Base-by-base conservation (phyloP, 495 filamentous ascomycete species). In the Penicillium egyptiacum region DNA sequence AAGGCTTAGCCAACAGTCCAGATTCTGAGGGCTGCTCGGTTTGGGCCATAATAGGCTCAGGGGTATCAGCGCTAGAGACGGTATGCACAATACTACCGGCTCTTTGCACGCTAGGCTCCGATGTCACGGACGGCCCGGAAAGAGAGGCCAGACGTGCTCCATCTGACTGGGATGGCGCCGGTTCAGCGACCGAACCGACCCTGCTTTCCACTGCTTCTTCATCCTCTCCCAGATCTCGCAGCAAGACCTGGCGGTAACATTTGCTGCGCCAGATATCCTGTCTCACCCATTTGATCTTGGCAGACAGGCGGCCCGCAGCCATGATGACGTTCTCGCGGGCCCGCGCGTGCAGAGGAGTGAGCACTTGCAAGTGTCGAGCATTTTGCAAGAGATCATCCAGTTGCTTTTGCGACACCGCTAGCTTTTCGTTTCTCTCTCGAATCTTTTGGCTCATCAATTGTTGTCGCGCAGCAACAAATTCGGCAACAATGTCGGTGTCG, bases 211-310 rank as follows among this genome's bases (percentile, higher is more conserved):
- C 50, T 19, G 64, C 54, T 14, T 59, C 63, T 7, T 65, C 62
- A 20, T 96, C 91, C 54, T 96, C 90, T 55, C 91, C 88, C 39
- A 98, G 75, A 66, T 97, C 94, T 71, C 91, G 75, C 1, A 83
- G 77, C 12, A 98, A 80, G 53, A 99, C 89, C 65, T 96, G 92
- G 50, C 87, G 87, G 70, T 98, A 91, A 58, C 92, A 97, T 67
- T 83, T 92, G 56, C 92, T 81, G 25, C 87, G 90, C 91, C 91
- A 97, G 12, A 96, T 93, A 58, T 96, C 92, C 69, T 92, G 91
- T 56, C 94, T 80, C 19, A 87, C 84, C 93, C 92, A 97, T 67
- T 95, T 93, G 37, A 98, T 75, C 63, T 94, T 92, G 6, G 92
- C 92, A 23, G 92, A 84, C 74, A 96, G 86, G 11, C 88, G 83